A percentile compares a stretch with the other conserved stretches of the same genome.
Conservation (phyloP, 208 protist species). For the Herpetomonas muscarum region DNA sequence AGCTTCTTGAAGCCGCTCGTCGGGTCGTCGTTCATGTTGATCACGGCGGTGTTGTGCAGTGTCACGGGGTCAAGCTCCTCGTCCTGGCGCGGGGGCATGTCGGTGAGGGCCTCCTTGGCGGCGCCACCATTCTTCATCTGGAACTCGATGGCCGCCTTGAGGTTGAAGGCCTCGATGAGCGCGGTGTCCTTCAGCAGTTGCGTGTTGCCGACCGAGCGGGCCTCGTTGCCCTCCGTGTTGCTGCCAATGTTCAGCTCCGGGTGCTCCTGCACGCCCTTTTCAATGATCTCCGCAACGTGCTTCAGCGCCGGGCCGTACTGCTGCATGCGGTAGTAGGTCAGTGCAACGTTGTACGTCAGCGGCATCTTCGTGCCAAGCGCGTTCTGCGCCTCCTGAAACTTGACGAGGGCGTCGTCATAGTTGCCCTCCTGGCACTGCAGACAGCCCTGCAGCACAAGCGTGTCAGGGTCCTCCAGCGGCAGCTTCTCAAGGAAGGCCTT, state of each 20-base stretch:
- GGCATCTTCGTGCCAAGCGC: constrained; percentile 86
- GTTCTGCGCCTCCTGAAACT: constrained; percentile 93
- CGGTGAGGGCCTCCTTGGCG: constrained; percentile 94
- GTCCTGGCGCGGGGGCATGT: constrained; percentile 95
- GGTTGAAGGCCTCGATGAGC: constrained; percentile 97
- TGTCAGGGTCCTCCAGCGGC: constrained; percentile 80
- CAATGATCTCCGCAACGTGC: constrained; percentile 95
- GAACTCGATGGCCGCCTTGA: constrained; percentile 97
- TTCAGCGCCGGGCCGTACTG: constrained; percentile 93
- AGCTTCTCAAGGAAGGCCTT: constrained; percentile 88
- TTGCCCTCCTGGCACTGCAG: constrained; percentile 89
- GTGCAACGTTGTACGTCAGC: constrained; percentile 95
- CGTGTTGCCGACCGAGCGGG: constrained; percentile 94
- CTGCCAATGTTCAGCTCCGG: constrained; percentile 93
- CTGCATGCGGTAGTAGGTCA: constrained; percentile 95
- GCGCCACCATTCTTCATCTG: constrained; percentile 86
- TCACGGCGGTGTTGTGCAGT: constrained; percentile 97
- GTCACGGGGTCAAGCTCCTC: constrained; percentile 97
- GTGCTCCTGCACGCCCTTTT: constrained; percentile 93
- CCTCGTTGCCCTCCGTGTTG: constrained; percentile 92
- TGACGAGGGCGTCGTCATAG: constrained; percentile 90
- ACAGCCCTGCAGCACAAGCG: constrained; percentile 85
- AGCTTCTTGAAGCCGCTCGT: constrained; percentile 95
- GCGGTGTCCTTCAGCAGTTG: constrained; percentile 94
- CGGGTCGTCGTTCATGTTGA: constrained; percentile 96